Conservation (phyloP, 1,284 basidiomycete species). For the Ceratobasidium theobromae region DNA sequence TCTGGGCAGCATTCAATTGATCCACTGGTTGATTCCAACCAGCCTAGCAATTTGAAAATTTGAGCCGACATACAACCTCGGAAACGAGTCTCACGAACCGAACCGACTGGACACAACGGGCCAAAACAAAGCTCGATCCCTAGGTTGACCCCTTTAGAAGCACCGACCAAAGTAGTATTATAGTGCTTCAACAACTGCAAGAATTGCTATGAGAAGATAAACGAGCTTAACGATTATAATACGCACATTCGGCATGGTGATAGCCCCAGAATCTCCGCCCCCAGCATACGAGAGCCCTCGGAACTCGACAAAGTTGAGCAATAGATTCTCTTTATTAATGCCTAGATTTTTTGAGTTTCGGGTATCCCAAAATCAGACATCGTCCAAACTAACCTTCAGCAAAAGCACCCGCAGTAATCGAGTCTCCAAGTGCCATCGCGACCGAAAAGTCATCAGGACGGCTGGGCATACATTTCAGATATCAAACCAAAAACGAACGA, state of each 20-base stretch:
- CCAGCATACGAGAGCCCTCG: conserved; percentile 45
- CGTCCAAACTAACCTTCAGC: conserved; percentile 36
- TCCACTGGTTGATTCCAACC: conserved; percentile 37
- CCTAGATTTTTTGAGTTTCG: background rate
- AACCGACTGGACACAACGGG: conserved; percentile 27
- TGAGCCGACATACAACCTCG: background rate
- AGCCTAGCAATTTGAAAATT: background rate
- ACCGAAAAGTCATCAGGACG: conserved; percentile 46
- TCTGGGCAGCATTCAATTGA: conserved; percentile 36
- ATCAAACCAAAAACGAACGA: background rate
- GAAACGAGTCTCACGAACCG: background rate
- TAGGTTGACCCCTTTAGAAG: conserved; percentile 32
- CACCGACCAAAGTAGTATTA: conserved; percentile 30
- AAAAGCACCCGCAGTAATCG: conserved; percentile 45
- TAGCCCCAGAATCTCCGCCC: conserved; percentile 42
- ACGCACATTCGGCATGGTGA: conserved; percentile 43
- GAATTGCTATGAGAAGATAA: background rate
- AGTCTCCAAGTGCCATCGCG: conserved; percentile 47
- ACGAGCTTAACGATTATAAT: background rate
- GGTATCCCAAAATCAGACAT: background rate
- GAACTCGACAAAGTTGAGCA: conserved; percentile 42
- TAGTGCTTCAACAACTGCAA: conserved; percentile 36
- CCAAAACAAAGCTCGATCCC: conserved; percentile 36
- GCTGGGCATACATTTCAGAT: conserved; percentile 28
- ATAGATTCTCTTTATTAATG: conserved; percentile 20